Evolutionary conservation across 352 stramenopile species (phyloP), one percentile per base, ranked within the genome.

Genomic region (Pythium periplocum): DNA sequence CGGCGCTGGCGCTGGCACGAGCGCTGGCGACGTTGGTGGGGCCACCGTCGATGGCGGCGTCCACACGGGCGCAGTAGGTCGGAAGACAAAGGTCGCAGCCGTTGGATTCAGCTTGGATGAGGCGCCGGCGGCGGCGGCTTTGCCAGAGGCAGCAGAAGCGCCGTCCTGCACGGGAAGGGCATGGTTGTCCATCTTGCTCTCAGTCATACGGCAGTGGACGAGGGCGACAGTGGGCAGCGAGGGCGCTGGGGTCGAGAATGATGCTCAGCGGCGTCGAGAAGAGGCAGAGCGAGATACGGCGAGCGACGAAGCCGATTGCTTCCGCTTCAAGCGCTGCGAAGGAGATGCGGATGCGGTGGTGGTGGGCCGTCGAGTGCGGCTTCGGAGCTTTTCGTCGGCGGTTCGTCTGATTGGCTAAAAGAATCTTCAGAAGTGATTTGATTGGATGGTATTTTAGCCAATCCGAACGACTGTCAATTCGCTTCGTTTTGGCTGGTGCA

Each of bases 81-180:
- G 86, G 48, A 89, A 82, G 7, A 90, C 76, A 49, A 90, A 90
- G 45, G 60, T 71, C 57, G 83, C 85, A 43, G 76, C 78, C 4
- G 68, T 67, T 31, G 78, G 66, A 45, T 79, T 76, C 38, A 87
- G 66, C 68, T 84, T 87, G 46, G 78, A 52, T 26, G 50, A 56
- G 39, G 57, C 26, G 34, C 51, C 38, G 35, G 48, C 39, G 36
- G 31, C 48, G 37, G 35, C 26, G 35, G 48, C 50, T 31, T 5
- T 37, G 26, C n/a, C 5, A 3, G 46, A 35, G 2, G 32, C 39
- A 10, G 53, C 12, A 12, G 49, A 40, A 17, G 40, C 17, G 17
- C 17, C 17, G 17, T 26, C 17, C 17, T 26, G 17, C 17, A 26
- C 17, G 17, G 57, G 32, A 41, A 60, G 26, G 35, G 45, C 54